Evolutionary conservation across 257 asterid species (phyloP).

Genomic region (Voacanga thouarsii): DNA sequence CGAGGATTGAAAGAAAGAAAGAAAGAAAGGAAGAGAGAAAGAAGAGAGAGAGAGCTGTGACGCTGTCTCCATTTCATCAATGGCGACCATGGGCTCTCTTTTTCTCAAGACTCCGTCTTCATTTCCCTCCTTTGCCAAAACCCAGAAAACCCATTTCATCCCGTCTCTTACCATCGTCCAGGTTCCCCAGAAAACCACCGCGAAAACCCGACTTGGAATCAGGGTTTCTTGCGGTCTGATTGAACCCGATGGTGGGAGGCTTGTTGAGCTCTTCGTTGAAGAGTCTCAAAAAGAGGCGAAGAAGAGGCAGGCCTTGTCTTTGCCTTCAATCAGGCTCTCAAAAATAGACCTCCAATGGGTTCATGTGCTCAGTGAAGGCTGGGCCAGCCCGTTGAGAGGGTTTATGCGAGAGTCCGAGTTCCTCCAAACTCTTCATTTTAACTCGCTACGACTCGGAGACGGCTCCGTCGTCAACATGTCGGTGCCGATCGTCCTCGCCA

Average conservation of each 20-base stretch:
- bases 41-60: conserved; percentile 14
- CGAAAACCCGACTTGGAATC: conserved; percentile 29
- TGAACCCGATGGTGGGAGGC: conserved; percentile 84
- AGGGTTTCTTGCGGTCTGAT: conserved; percentile 48
- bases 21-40: conserved; percentile 8
- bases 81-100: conserved; percentile 74
- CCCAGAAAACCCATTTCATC: conserved; percentile 38
- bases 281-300: conserved; percentile 52
- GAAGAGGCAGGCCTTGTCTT: conserved; percentile 33
- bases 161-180: conserved; percentile 24
- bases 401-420: conserved; percentile 95
- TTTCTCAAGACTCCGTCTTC: conserved; percentile 42
- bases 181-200: conserved; percentile 21
- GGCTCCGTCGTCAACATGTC: conserved; percentile 92
- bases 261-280: conserved; percentile 59
- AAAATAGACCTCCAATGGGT: conserved; percentile 86
- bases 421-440: conserved; percentile 99
- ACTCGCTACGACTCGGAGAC: conserved; percentile 64
- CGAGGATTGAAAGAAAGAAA: conserved; percentile 11
- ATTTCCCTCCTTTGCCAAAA: conserved; percentile 23
- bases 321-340: conserved; percentile 71
- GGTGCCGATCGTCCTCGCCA: conserved; percentile 85
- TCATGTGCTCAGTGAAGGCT: conserved; percentile 94
- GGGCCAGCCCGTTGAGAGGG: conserved; percentile 97
- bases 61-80: conserved; percentile 19